Conservation (phyloP, 2,329 filamentous ascomycete species). For the Sclerotinia trifoliorum region DNA sequence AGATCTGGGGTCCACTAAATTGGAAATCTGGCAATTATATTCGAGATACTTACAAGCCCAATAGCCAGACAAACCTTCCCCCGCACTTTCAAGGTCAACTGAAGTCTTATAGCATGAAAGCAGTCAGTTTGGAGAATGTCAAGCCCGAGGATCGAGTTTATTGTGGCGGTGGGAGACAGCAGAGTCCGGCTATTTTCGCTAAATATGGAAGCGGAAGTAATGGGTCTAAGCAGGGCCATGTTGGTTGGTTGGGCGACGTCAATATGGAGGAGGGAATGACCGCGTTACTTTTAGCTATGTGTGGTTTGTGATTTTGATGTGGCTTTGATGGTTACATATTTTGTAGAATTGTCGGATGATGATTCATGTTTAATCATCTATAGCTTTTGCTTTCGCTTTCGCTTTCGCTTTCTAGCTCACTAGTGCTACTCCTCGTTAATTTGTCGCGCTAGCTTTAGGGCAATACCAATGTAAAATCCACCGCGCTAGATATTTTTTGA, state of each 20-base stretch:
- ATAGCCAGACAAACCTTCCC: neutral
- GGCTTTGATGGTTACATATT: neutral
- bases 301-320: neutral
- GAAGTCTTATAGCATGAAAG: slow-evolving; percentile 1
- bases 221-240: neutral
- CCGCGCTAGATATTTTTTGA: too few species aligned
- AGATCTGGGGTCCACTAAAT: neutral
- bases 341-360: neutral
- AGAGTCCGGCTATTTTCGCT: neutral
- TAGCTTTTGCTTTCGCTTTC: neutral
- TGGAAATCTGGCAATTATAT: neutral
- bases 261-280: neutral
- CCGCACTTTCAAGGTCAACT: neutral
- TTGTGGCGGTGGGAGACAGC: neutral
- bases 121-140: neutral
- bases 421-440: neutral
- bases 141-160: neutral
- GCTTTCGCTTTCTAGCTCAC: neutral
- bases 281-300: neutral
- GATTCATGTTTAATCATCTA: neutral
- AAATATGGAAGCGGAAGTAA: neutral
- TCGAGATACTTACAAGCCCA: neutral
- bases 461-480: neutral
- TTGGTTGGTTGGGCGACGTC: neutral
- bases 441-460: neutral